Conservation (phyloP, 805 yeast genomes). For the Yarrowia bubula region DNA sequence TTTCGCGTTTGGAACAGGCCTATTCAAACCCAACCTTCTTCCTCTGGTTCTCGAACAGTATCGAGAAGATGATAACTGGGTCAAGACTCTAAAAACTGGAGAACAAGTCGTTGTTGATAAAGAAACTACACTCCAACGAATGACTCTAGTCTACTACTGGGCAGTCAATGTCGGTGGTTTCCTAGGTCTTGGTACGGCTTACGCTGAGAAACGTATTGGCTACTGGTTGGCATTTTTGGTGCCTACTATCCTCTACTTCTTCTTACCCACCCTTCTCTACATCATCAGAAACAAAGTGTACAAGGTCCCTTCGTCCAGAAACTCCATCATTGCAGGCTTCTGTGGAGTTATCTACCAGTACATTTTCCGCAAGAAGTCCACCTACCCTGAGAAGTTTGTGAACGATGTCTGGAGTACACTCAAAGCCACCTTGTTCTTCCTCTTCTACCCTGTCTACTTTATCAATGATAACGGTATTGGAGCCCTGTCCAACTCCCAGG, state of each 20-base stretch:
- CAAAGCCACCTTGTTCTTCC: background rate
- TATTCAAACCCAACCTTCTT: background rate
- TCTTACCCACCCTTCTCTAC: background rate
- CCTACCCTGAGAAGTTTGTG: constrained; percentile 47
- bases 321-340: constrained; percentile 11
- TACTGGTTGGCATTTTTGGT: constrained; percentile 5
- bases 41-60: constrained; percentile 1
- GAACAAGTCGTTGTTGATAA: background rate
- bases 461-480: constrained; percentile 37
- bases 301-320: background rate
- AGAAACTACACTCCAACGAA: constrained; percentile 39
- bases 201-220: background rate
- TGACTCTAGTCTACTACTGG: constrained; percentile 52
- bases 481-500: constrained; percentile 49
- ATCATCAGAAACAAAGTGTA: constrained; percentile 32
- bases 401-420: background rate
- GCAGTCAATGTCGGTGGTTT: constrained; percentile 56
- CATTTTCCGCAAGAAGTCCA: constrained; percentile 41
- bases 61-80: constrained; percentile 7
- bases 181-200: constrained; percentile 37
- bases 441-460: constrained; percentile 7
- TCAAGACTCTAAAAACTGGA: background rate
- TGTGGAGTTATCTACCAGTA: constrained; percentile 9
- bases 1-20: constrained; percentile 2
- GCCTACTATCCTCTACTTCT: background rate